These are phyloP conservation scores for Oryza coarctata DNA, from an alignment of 176 grass and related monocot species.

Conservation along the genomic window DNA sequence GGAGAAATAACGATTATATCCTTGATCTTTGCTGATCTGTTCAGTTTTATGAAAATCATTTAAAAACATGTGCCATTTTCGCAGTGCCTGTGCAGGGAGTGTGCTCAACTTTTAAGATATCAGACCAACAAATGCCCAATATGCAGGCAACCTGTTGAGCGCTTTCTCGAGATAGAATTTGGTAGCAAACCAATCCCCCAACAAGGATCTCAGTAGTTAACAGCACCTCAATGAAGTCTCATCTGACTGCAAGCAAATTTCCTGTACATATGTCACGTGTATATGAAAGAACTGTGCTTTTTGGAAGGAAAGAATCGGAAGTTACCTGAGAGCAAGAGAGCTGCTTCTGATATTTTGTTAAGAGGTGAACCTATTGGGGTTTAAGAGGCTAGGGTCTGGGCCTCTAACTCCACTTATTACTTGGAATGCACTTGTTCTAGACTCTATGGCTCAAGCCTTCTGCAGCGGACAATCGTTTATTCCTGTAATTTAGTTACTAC, in stretches of 20 bases:
- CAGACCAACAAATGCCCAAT: constrained; percentile 69
- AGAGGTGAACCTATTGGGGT: neutral
- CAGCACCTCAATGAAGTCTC: neutral
- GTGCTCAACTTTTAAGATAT: constrained; percentile 48
- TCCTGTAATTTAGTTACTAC: neutral
- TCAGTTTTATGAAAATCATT: neutral
- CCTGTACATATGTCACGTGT: constrained; percentile 16
- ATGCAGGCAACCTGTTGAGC: constrained; percentile 52
- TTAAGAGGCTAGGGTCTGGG: neutral
- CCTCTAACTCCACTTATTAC: neutral
- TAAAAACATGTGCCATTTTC: neutral
- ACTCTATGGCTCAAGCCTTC: neutral
- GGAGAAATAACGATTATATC: neutral
- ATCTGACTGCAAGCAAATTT: constrained; percentile 2
- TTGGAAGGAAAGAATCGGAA: neutral
- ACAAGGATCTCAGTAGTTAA: constrained; percentile 5
- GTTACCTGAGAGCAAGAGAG: neutral
- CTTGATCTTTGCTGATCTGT: neutral
- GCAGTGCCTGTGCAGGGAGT: constrained; percentile 67
- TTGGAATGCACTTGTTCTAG: neutral
- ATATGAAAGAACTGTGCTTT: neutral
- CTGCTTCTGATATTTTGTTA: neutral
- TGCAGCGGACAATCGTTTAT: neutral
- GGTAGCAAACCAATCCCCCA: constrained; percentile 5
- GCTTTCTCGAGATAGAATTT: constrained; percentile 51